Evolutionary conservation across 2,329 filamentous ascomycete genomes (phyloP), one percentile per base, ranked within the genome.

Genomic region (Spiromastix sp.): DNA sequence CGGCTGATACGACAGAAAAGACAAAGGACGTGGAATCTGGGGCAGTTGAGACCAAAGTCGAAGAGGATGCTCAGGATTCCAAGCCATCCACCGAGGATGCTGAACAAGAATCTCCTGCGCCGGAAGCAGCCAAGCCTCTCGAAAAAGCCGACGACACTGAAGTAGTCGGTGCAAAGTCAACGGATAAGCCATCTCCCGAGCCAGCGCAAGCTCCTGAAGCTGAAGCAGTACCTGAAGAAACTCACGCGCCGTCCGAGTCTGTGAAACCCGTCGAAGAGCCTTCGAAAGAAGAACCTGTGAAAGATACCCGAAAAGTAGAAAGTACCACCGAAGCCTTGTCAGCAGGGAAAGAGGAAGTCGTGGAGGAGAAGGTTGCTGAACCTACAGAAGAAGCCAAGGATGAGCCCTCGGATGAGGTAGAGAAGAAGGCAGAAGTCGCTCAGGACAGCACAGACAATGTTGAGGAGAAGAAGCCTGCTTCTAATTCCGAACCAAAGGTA

Each of bases 251-350:
- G 7, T 7, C 21, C n/a, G 13, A 31, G 29, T n/a, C 15, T 6
- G 13, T 16, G 29, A 31, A 31, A 18, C 7, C 29, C 13, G 29
- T n/a, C 13, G 21, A 24, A 24, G 21, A 24, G n/a, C 21, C 21
- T 24, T 7, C 21, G 7, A 7, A 24, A 24, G 21, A 24, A 7
- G 6, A 15, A 12, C 18, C 29, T 11, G 4, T 6, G 12, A 6
- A 18, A 31, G 16, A 17, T 31, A 16, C 12, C 25, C 7, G 35
- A 40, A 15, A 39, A 46, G 30, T 27, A 15, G 10, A 40, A 41
- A 27, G 38, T 39, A 25, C 30, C 38, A 30, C 38, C 13, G 32
- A 43, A 39, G 21, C 36, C 33, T 13, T 27, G 1, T 11, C 39
- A 15, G 17, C 30, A 16, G 30, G 29, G 7, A 36, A 39, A 19